Base-by-base conservation (phyloP, 371 early-diverging fungal species). In the Mucor lusitanicus region DNA sequence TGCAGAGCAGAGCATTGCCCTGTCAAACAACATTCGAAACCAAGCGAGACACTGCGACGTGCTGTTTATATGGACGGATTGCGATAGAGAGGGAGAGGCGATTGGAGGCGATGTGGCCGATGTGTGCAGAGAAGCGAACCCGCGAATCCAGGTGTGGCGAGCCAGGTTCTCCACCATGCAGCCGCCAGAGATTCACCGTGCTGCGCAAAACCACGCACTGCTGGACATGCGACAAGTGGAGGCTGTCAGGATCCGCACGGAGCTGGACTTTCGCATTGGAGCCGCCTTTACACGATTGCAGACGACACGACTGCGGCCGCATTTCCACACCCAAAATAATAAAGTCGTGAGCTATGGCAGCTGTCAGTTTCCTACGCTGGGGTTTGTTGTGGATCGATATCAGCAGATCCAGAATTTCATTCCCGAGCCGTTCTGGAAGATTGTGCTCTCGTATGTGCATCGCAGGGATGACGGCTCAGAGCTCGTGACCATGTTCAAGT, bases 301-400 rank as follows among this genome's bases (percentile, higher is more conserved):
- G 77, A 98, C 99, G 0, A 63, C 96, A 3, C 71, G 73, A 3
- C 80, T 97, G 9, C 85, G 85, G 50, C 54, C 60, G 6, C 59
- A 71, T 19, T 63, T 72, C 39, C 3, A 9, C 0, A 2, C 3
- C 1, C 33, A 28, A 21, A 64, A 48, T 5, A 30, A 60, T 3
- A 80, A 81, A 71, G 50, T 97, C 3, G 72, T 99, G 13, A 95
- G 95, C 70, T 99, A 95, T 81, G 99, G 99, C 84, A 88, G 97
- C 5, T 99, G 99, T 78, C 99, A 99, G 76, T 99, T 99, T 60
- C 99, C 99, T 3, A 99, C 99, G 0, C 79, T 99, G 6, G 99
- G 99, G 0, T 99, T 99, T 85, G 96, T 99, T 0, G 99, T 99
- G 6, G 97, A 99, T 63, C 90, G 95, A 68, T 97, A 89, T 64